Evolutionary conservation across 2,329 filamentous ascomycete genomes (phyloP).

Genomic region (Lasiodiplodia theobromae): DNA sequence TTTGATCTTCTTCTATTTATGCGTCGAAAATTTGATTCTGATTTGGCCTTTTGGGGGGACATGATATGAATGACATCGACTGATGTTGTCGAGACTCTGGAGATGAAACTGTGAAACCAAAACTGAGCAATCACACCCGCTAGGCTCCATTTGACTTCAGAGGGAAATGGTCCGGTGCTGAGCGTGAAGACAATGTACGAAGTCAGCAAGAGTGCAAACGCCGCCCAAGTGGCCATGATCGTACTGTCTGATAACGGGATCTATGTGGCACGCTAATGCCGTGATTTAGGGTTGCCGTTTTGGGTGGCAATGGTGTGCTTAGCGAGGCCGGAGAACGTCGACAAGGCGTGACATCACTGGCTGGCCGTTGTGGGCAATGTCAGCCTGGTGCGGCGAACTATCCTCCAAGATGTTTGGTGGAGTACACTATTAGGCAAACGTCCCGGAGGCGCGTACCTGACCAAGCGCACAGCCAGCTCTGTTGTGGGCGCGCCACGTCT

Average conservation of each 20-base stretch:
- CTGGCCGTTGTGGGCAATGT: constrained; percentile 1
- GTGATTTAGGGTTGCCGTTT: background rate
- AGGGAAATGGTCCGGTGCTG: too few relatives aligned
- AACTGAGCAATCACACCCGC: too few relatives aligned
- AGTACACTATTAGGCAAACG: background rate
- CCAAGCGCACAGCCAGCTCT: background rate
- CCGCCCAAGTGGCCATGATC: too few relatives aligned
- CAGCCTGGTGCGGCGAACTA: constrained; percentile 6
- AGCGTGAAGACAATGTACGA: too few relatives aligned
- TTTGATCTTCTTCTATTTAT: background rate
- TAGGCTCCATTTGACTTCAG: too few relatives aligned
- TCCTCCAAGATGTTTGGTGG: background rate
- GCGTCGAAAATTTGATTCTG: background rate
- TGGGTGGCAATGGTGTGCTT: background rate
- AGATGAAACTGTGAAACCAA: too few relatives aligned
- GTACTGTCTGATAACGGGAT: too few relatives aligned
- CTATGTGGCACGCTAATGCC: too few relatives aligned
- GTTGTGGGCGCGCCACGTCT: constrained; percentile 21
- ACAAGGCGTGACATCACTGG: constrained; percentile 14
- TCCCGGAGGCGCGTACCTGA: background rate
- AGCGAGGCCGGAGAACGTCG: constrained; percentile 6
- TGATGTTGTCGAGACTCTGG: too few relatives aligned
- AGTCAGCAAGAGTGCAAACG: too few relatives aligned
- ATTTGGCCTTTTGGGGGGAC: background rate
- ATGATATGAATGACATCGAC: too few relatives aligned